Evolutionary conservation across 495 filamentous ascomycete species (phyloP), one percentile per base, ranked within the genome.

Genomic region (Mytilinidion resinicola): DNA sequence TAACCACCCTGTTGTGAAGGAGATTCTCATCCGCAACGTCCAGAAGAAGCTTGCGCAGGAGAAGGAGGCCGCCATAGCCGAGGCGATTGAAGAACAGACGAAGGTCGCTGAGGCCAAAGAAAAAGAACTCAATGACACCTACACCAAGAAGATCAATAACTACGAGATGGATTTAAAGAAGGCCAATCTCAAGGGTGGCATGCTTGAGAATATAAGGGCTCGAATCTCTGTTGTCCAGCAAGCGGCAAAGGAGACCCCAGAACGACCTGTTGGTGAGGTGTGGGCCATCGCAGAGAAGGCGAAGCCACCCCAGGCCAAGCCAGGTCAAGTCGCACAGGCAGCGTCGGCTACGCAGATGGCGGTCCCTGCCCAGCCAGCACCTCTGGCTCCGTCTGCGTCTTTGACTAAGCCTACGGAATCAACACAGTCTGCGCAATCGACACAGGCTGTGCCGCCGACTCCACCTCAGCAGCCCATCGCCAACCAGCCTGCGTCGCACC

Each of bases 201-300:
- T 96, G 84, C 77, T 84, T 9, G 87, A 93, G 59, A 85, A 84
- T 53, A 77, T 84, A 0, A 76, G 78, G 54, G 87, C 83, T 12
- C 95, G 92, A 74, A 61, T 95, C 20, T 82, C 86, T 9, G 80
- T 90, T 12, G 87, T 96, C 10, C 78, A 89, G 57, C 86, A 81
- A 49, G 90, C 89, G 14, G 90, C 87, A 0, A 78, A 77, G 21
- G 87, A 95, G n/a, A 95, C 89, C 0, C 91, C 91, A 1, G 76
- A 91, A 67, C 82, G 80, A 56, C 82, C 89, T 12, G 90, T 96
- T 7, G 77, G 72, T 10, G 90, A 95, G 68, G 91, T 96, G 0
- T 96, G 89, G 89, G 83, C 85, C 39, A 72, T 86, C 34, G 89
- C 85, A 0, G 89, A 91, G 72, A 74, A 75, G 21, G 82, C 83